phyloP scores from a whole-genome alignment of 768 basidiomycete species.

The Lactifluus subvellereus region DNA sequence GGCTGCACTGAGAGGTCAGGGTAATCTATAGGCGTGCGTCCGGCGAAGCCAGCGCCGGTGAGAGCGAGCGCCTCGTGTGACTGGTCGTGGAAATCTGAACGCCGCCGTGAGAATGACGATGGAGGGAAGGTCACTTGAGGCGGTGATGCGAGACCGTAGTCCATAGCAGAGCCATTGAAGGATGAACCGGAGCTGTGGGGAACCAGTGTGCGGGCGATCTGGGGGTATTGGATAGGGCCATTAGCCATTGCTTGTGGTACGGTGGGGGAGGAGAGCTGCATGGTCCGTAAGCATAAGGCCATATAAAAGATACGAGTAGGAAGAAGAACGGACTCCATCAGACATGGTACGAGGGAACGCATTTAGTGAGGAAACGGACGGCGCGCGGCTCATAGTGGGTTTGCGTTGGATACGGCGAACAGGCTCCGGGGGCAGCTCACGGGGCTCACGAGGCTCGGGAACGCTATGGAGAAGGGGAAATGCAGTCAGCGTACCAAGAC shows the following conservation, averaged over 20 bases:
- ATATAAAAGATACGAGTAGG: background rate
- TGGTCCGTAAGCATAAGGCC: background rate
- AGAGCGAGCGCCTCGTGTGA: constrained; percentile 51
- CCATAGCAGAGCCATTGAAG: constrained; percentile 37
- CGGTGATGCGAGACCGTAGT: constrained; percentile 47
- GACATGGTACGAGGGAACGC: constrained; percentile 18
- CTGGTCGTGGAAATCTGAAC: constrained; percentile 77
- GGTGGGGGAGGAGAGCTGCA: constrained; percentile 35
- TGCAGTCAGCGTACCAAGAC: background rate
- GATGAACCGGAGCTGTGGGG: constrained; percentile 38
- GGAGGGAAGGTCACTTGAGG: constrained; percentile 84
- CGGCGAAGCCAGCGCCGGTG: constrained; percentile 34
- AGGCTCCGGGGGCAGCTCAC: constrained; percentile 15
- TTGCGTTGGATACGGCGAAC: constrained; percentile 24
- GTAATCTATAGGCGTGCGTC: constrained; percentile 67
- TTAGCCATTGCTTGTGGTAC: constrained; percentile 34
- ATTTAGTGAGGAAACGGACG: constrained; percentile 16
- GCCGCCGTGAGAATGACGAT: constrained; percentile 62
- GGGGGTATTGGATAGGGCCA: constrained; percentile 51
- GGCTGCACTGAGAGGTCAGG: constrained; percentile 61
- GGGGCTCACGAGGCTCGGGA: constrained; percentile 9
- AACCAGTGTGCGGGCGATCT: constrained; percentile 38
- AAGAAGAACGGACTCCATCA: constrained; percentile 25
- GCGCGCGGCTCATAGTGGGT: constrained; percentile 22
- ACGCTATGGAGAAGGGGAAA: constrained; percentile 16